Evolutionary conservation across 192 early-diverging fungal genomes (phyloP).

Genomic region (Backusella luteola): DNA sequence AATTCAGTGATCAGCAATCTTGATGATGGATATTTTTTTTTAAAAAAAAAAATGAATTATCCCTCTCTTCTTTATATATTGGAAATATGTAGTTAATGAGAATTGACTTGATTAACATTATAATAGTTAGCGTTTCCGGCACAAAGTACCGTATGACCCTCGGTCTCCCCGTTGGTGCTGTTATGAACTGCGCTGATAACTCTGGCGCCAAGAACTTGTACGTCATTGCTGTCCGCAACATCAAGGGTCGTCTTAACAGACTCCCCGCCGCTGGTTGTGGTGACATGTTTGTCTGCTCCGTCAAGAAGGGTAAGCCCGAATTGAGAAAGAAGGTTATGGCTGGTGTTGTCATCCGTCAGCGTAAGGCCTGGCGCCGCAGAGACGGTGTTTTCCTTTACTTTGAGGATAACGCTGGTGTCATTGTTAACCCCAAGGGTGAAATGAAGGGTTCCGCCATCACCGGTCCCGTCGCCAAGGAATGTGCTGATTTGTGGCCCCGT

Average conservation of each 20-base stretch:
- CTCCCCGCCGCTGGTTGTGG: slow-evolving; percentile 97
- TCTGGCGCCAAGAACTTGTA: slow-evolving; percentile 99
- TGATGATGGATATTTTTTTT: not conserved
- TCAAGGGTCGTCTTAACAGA: slow-evolving; percentile 95
- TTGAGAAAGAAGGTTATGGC: slow-evolving; percentile 99
- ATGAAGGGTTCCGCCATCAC: slow-evolving; percentile 94
- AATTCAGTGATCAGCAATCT: not conserved
- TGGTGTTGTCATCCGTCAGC: slow-evolving; percentile 98
- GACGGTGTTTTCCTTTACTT: slow-evolving; percentile 99
- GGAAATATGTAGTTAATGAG: not conserved
- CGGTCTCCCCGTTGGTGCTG: slow-evolving; percentile 89
- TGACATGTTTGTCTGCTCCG: slow-evolving; percentile 99
- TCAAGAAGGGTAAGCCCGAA: slow-evolving; percentile 99
- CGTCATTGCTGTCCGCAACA: slow-evolving; percentile 96
- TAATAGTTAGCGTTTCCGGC: slow-evolving; percentile 70
- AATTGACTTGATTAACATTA: not conserved
- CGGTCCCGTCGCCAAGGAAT: slow-evolving; percentile 99
- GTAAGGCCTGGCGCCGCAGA: slow-evolving; percentile 98
- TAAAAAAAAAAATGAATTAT: not conserved
- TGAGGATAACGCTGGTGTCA: slow-evolving; percentile 99
- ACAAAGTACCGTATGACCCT: slow-evolving; percentile 99
- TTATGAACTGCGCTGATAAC: slow-evolving; percentile 99
- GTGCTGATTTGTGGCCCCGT: slow-evolving; percentile 99
- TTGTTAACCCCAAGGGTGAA: slow-evolving; percentile 79
- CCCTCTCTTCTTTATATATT: not conserved